phyloP scores from a whole-genome alignment of 208 protist species.

The Angomonas ambiguus region DNA sequence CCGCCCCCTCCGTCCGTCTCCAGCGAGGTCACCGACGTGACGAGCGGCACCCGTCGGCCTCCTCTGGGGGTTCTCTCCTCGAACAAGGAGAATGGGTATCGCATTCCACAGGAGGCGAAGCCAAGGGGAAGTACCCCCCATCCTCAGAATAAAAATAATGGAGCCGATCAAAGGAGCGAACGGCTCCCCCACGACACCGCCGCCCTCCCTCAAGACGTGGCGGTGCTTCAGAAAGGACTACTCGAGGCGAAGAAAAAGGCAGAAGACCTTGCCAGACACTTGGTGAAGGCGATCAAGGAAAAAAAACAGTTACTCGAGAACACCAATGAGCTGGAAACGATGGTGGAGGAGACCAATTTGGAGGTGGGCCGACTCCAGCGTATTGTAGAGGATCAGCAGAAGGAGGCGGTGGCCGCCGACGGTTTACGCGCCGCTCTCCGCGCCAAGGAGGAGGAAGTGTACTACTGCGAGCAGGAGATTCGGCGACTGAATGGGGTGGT shows the following conservation, averaged over 20 bases:
- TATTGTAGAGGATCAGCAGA: conserved; percentile 42
- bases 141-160: too few relatives aligned
- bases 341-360: conserved; percentile 52
- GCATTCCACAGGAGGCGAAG: too few relatives aligned
- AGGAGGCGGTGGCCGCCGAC: conserved; percentile 20
- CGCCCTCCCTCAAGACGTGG: background rate
- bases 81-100: too few relatives aligned
- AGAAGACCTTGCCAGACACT: conserved; percentile 71
- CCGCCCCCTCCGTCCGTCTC: background rate
- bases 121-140: too few relatives aligned
- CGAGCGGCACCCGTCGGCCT: too few relatives aligned
- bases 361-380: conserved; percentile 59
- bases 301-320: conserved; percentile 50
- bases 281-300: conserved; percentile 73
- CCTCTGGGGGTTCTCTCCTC: too few relatives aligned
- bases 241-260: conserved; percentile 58
- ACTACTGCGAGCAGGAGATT: conserved; percentile 76
- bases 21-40: too few relatives aligned
- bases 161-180: background rate
- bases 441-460: conserved; percentile 74
- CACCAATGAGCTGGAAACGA: conserved; percentile 51
- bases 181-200: background rate
- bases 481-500: conserved; percentile 48
- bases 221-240: conserved; percentile 26
- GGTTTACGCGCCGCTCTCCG: conserved; percentile 41